These are phyloP conservation scores for Pelargonium nanum DNA, from an alignment of 345 rosid species.

Conservation along the genomic window DNA sequence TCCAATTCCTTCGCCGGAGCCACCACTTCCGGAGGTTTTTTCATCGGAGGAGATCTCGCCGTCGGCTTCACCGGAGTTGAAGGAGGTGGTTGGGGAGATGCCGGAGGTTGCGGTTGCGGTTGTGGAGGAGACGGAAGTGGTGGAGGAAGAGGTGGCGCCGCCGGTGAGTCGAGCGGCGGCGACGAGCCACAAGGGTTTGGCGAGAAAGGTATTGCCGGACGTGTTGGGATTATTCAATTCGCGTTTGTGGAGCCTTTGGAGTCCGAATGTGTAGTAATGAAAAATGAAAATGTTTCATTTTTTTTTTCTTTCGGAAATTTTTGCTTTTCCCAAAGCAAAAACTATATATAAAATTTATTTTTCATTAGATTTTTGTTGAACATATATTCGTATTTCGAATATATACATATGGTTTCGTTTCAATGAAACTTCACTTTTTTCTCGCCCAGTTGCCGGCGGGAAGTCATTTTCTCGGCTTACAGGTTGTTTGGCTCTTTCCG, in stretches of 20 bases:
- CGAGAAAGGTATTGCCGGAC: slow-evolving; percentile 94
- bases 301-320: too few relatives aligned
- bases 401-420: too few relatives aligned
- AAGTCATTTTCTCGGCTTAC: too few relatives aligned
- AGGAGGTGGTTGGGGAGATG: background rate
- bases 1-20: background rate
- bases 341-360: too few relatives aligned
- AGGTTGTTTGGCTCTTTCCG: too few relatives aligned
- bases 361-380: background rate
- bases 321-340: background rate
- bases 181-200: slow-evolving; percentile 56
- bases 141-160: too few relatives aligned
- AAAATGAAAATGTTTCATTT: too few relatives aligned
- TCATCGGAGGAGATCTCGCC: background rate
- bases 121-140: background rate
- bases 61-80: background rate
- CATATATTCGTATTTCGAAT: too few relatives aligned
- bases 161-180: slow-evolving; percentile 12
- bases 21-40: too few relatives aligned
- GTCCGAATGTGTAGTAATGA: slow-evolving; percentile 60
- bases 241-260: slow-evolving; percentile 88
- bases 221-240: slow-evolving; percentile 78
- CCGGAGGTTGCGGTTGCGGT: background rate
- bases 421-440: too few relatives aligned
- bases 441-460: too few relatives aligned